Conservation (phyloP, 768 basidiomycete species). For the Pleurotus platypus region DNA sequence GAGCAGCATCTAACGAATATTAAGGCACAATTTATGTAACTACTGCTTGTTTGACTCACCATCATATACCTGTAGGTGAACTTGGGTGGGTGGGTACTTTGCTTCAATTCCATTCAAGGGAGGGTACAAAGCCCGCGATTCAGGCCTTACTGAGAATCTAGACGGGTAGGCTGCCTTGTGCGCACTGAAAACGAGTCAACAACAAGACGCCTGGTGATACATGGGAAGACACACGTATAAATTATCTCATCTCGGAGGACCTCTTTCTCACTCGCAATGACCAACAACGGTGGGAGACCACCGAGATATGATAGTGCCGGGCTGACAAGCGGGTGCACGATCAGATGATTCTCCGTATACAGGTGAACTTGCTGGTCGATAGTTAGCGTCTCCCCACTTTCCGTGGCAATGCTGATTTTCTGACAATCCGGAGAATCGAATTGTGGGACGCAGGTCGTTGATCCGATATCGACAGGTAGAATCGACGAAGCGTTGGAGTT, state of each 20-base stretch:
- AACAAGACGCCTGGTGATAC: not conserved
- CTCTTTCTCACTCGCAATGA: constrained; percentile 88
- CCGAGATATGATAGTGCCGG: constrained; percentile 81
- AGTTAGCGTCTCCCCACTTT: constrained; percentile 48
- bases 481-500: constrained; percentile 18
- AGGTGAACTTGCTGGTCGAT: constrained; percentile 78
- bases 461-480: constrained; percentile 44
- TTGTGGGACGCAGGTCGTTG: constrained; percentile 40
- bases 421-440: constrained; percentile 34
- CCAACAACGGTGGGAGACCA: constrained; percentile 76
- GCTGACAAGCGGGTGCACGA: constrained; percentile 81
- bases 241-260: constrained; percentile 90
- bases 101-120: constrained; percentile 50
- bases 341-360: constrained; percentile 75
- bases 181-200: constrained; percentile 45
- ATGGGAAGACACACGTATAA: constrained; percentile 55
- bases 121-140: constrained; percentile 51
- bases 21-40: not conserved
- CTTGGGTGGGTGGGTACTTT: constrained; percentile 60
- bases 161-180: constrained; percentile 90
- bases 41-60: constrained; percentile 38
- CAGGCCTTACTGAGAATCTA: constrained; percentile 49
- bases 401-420: constrained; percentile 39
- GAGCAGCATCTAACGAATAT: constrained; percentile 52
- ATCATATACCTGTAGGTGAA: constrained; percentile 93